Conservation (phyloP, 805 yeast species). For the Pichia thaimueangensis region DNA sequence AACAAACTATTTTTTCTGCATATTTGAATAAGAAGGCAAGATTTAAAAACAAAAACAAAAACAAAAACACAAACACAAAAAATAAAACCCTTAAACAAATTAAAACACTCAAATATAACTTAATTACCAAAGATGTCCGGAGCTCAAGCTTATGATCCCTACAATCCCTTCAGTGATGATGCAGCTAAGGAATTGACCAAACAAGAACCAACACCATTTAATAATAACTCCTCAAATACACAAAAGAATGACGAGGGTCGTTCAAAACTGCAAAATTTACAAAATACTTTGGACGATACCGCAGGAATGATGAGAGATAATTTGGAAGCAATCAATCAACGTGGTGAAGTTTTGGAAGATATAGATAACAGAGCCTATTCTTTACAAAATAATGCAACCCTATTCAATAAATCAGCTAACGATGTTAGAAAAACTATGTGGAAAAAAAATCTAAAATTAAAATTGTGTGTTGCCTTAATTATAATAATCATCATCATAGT, state of each 20-base stretch:
- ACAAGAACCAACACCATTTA: slow-evolving; percentile 10
- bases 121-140: too few relatives aligned
- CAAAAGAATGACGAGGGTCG: slow-evolving; percentile 9
- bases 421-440: slow-evolving; percentile 98
- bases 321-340: slow-evolving; percentile 89
- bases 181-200: slow-evolving; percentile 24
- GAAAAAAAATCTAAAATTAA: slow-evolving; percentile 98
- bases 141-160: slow-evolving; percentile 31
- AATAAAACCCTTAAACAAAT: too few relatives aligned
- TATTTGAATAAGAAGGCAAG: too few relatives aligned
- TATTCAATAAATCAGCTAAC: slow-evolving; percentile 94
- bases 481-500: slow-evolving; percentile 77
- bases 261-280: slow-evolving; percentile 27
- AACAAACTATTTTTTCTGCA: too few relatives aligned
- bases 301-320: slow-evolving; percentile 97
- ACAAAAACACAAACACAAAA: too few relatives aligned
- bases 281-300: slow-evolving; percentile 51
- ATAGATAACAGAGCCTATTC: slow-evolving; percentile 91
- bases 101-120: not conserved
- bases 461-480: slow-evolving; percentile 78
- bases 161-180: slow-evolving; percentile 29
- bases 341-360: slow-evolving; percentile 89
- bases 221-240: too few relatives aligned
- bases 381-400: slow-evolving; percentile 86
- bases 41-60: too few relatives aligned